Base-by-base conservation (phyloP, 345 rosid genomes). In the Diplotaxis tenuifolia region DNA sequence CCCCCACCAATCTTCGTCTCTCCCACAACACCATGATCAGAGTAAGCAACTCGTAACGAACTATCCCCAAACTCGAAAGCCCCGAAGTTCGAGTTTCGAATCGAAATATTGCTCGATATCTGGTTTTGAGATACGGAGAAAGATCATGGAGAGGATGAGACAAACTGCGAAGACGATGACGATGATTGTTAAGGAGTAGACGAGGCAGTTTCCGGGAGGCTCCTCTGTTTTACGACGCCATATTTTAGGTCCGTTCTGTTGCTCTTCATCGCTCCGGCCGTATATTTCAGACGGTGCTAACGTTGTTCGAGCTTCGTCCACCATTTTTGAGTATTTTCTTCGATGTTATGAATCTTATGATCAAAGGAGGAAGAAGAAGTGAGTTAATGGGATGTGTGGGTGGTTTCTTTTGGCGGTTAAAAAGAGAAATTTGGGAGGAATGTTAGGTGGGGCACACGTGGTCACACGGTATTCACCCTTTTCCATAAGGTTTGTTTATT, bases 1-100 rank as follows among this genome's bases (percentile, higher is more conserved):
- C 86, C 82, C 0, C 60, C 55, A 0, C 27, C 2, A 9, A 86
- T 15, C 49, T 40, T 68, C 16, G 68, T 55, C 25, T 75, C 82
- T 9, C 91, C 96, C 34, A 85, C 70, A 11, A 62, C 61, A 21
- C 16, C 61, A 8, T 50, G 80, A 7, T 67, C 65, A 1, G 57
- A 73, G 9, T 83, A 87, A 12, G 70, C 52, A 7, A 85, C 47
- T 25, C 68, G 20, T 8, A 71, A 67, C 6, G 73, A 72, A 4
- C 72, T 28, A 15, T 80, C 79, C 10, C 10, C 80, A 14, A 67
- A 85, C 38, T 80, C 69, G 68, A 83, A 87, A 19, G 12, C 38
- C 4, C 88, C 89, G 32, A 85, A 86, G 65, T 86, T 90, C 25
- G 61, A 11, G 25, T 88, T 90, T 60, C 81, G 27, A 3, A 88